These are phyloP conservation scores for Jamesozyma jinghongensis DNA, from an alignment of 805 yeast genomes.

Conservation along the genomic window DNA sequence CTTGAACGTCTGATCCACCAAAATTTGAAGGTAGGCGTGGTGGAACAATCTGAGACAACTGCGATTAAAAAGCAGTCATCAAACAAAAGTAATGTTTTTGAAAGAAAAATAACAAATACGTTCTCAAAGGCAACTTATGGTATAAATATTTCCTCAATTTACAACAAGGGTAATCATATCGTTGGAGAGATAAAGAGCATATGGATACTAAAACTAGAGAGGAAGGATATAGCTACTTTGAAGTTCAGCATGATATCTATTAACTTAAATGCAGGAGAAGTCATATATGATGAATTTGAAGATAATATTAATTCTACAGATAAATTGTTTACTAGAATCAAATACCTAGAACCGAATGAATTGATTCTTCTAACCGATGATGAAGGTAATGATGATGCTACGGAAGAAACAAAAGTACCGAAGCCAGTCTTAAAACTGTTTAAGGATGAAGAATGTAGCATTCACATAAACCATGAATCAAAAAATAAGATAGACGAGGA, in stretches of 20 bases:
- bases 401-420: no score
- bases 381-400: neutral
- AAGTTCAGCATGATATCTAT: slow-evolving; percentile 34
- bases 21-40: slow-evolving; percentile 80
- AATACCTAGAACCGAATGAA: slow-evolving; percentile 73
- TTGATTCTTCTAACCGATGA: slow-evolving; percentile 32
- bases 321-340: slow-evolving; percentile 63
- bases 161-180: slow-evolving; percentile 39
- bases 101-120: slow-evolving; percentile 57
- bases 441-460: slow-evolving; percentile 4
- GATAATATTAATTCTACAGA: slow-evolving; percentile 46
- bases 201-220: slow-evolving; percentile 17
- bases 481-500: neutral
- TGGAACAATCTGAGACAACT: slow-evolving; percentile 75
- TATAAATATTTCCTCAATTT: slow-evolving; percentile 16
- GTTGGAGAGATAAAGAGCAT: slow-evolving; percentile 24
- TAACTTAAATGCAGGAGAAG: slow-evolving; percentile 73
- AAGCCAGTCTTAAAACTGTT: slow-evolving; percentile 31
- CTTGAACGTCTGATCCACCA: slow-evolving; percentile 58
- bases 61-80: slow-evolving; percentile 49
- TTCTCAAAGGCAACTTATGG: slow-evolving; percentile 77
- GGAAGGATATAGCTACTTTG: slow-evolving; percentile 15
- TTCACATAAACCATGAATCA: neutral
- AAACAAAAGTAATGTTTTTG: slow-evolving; percentile 51
- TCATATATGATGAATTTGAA: slow-evolving; percentile 58